phyloP scores from a whole-genome alignment of 768 basidiomycete genomes.

The Crassisporium funariophilum region DNA sequence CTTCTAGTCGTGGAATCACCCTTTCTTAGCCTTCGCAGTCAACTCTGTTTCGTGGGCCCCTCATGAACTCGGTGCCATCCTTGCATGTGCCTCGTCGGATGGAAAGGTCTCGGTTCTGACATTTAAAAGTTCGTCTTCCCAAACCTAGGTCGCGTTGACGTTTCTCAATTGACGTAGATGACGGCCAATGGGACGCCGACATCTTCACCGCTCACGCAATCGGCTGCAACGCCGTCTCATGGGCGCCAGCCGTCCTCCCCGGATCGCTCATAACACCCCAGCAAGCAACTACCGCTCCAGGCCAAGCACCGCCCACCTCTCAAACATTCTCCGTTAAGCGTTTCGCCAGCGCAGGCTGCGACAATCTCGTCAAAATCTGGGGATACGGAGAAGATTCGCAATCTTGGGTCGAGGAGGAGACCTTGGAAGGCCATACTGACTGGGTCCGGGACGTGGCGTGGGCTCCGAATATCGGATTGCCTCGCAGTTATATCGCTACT shows the following conservation, averaged over 20 bases:
- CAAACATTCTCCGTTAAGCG: slow-evolving; percentile 73
- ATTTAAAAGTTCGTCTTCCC: slow-evolving; percentile 81
- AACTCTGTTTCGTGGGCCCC: slow-evolving; percentile 99
- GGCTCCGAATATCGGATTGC: slow-evolving; percentile 96
- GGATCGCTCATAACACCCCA: slow-evolving; percentile 81
- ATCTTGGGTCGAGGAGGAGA: slow-evolving; percentile 90
- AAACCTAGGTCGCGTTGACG: not conserved
- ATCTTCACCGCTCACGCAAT: slow-evolving; percentile 96
- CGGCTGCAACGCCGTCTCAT: slow-evolving; percentile 96
- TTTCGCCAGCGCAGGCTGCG: slow-evolving; percentile 95
- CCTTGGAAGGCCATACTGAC: slow-evolving; percentile 89
- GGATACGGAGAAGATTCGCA: slow-evolving; percentile 84
- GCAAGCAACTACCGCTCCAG: slow-evolving; percentile 48
- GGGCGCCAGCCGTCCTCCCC: slow-evolving; percentile 91
- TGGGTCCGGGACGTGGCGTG: slow-evolving; percentile 99
- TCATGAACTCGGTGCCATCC: slow-evolving; percentile 93
- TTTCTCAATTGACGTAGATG: slow-evolving; percentile 54
- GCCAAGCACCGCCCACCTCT: slow-evolving; percentile 40
- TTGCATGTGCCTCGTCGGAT: slow-evolving; percentile 96
- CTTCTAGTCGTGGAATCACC: not conserved
- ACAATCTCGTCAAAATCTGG: slow-evolving; percentile 96
- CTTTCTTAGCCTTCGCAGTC: slow-evolving; percentile 48
- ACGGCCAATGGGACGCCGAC: slow-evolving; percentile 94
- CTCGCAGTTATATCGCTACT: slow-evolving; percentile 93
- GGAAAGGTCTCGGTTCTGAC: slow-evolving; percentile 95